Conservation (phyloP, 371 early-diverging fungal species). For the Mucor piriformis region DNA sequence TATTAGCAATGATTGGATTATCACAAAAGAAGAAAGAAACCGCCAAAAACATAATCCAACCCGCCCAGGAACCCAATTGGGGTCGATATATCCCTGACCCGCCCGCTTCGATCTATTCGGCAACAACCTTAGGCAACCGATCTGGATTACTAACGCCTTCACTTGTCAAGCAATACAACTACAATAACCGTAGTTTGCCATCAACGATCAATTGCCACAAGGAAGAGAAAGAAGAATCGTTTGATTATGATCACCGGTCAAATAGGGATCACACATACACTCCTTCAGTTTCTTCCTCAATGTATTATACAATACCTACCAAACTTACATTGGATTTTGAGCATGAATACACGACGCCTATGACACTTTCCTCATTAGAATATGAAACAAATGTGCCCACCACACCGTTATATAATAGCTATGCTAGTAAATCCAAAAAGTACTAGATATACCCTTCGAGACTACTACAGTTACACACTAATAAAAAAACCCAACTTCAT, state of each 20-base stretch:
- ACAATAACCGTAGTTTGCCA: not conserved
- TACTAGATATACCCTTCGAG: not conserved
- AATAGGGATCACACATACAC: no score
- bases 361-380: not conserved
- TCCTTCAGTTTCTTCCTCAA: not conserved
- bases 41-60: not conserved
- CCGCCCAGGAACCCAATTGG: conserved; percentile 17
- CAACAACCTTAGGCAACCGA: not conserved
- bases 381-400: not conserved
- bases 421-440: not conserved
- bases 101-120: conserved; percentile 15
- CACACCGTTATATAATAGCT: conserved; percentile 11
- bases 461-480: no score
- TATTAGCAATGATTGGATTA: conserved; percentile 1
- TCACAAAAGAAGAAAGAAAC: conserved; percentile 6
- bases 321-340: not conserved
- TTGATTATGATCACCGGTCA: no score
- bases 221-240: no score
- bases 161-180: not conserved
- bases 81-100: conserved; percentile 27
- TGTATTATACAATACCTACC: not conserved
- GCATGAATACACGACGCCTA: not conserved
- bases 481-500: not conserved
- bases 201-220: no score
- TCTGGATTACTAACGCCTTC: conserved; percentile 13